Conservation (phyloP, 352 stramenopile species). For the Pythium brachiatum region DNA sequence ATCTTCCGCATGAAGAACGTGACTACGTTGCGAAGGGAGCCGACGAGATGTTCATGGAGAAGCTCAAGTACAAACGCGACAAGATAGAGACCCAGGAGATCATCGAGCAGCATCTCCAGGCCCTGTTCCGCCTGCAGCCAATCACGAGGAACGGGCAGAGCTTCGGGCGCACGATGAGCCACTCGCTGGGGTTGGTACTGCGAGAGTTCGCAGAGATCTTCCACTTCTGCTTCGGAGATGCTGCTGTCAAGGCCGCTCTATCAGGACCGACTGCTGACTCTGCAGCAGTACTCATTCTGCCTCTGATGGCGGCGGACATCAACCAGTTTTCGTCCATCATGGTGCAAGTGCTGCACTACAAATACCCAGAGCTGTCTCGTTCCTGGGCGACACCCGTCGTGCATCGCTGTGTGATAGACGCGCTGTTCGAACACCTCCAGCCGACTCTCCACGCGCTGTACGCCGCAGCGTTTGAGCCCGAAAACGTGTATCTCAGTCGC, state of each 20-base stretch:
- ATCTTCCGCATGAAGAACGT: constrained; percentile 39
- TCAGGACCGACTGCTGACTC: neutral
- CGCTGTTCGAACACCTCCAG: constrained; percentile 64
- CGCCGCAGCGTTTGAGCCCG: constrained; percentile 41
- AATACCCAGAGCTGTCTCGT: constrained; percentile 35
- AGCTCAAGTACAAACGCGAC: constrained; percentile 57
- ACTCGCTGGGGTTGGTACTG: constrained; percentile 50
- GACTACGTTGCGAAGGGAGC: constrained; percentile 52
- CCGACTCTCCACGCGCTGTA: constrained; percentile 57
- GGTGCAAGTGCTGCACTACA: constrained; percentile 54
- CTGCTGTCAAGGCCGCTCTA: constrained; percentile 18
- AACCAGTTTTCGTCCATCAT: constrained; percentile 51
- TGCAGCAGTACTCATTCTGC: constrained; percentile 22
- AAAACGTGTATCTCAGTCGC: constrained; percentile 43
- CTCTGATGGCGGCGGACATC: constrained; percentile 48
- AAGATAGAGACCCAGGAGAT: constrained; percentile 29
- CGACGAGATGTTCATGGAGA: constrained; percentile 59
- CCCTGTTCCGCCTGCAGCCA: constrained; percentile 33
- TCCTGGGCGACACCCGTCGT: constrained; percentile 25
- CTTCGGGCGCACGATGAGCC: constrained; percentile 38
- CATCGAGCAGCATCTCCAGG: constrained; percentile 43
- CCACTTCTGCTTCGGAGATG: constrained; percentile 36
- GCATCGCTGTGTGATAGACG: constrained; percentile 44
- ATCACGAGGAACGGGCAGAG: constrained; percentile 41
- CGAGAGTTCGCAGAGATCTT: constrained; percentile 56